Conservation (phyloP, 345 rosid genomes). For the Aquilaria malaccensis region DNA sequence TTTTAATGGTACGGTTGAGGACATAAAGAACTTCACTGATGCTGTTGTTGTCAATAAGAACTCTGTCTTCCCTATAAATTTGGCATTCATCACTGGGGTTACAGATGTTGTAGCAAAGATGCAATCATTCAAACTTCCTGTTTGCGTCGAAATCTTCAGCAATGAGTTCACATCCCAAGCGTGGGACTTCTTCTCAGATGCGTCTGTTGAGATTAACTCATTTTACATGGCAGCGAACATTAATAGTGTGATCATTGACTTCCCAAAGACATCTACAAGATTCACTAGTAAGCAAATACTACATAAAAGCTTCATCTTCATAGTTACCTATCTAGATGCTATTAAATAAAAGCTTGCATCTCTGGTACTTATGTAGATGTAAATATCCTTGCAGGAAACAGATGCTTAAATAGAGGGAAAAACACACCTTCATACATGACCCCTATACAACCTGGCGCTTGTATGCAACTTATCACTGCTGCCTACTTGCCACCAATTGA, state of each 20-base stretch:
- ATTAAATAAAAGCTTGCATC: too few relatives aligned
- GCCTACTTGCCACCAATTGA: constrained; percentile 42
- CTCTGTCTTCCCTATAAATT: constrained; percentile 37
- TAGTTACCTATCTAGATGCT: not conserved
- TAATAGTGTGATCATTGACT: constrained; percentile 75
- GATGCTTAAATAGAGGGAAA: constrained; percentile 28
- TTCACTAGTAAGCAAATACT: constrained; percentile 58
- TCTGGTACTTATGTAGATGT: too few relatives aligned
- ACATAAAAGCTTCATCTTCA: not conserved
- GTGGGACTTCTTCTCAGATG: constrained; percentile 81
- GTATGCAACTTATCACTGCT: constrained; percentile 15
- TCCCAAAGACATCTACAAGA: constrained; percentile 65
- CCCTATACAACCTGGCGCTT: constrained; percentile 46
- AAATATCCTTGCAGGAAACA: constrained; percentile 41
- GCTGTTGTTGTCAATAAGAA: constrained; percentile 51
- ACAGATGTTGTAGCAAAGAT: constrained; percentile 50
- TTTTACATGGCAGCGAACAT: constrained; percentile 19
- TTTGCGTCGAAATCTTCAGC: constrained; percentile 58
- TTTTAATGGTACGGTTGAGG: constrained; percentile 32
- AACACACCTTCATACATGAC: constrained; percentile 41
- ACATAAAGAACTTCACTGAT: constrained; percentile 60
- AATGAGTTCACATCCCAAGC: constrained; percentile 89
- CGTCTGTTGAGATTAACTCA: constrained; percentile 71
- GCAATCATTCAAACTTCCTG: constrained; percentile 40
- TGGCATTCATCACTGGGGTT: constrained; percentile 18